Base-by-base conservation (phyloP, 1,284 basidiomycete species). In the Uromyces viciae-fabae region DNA sequence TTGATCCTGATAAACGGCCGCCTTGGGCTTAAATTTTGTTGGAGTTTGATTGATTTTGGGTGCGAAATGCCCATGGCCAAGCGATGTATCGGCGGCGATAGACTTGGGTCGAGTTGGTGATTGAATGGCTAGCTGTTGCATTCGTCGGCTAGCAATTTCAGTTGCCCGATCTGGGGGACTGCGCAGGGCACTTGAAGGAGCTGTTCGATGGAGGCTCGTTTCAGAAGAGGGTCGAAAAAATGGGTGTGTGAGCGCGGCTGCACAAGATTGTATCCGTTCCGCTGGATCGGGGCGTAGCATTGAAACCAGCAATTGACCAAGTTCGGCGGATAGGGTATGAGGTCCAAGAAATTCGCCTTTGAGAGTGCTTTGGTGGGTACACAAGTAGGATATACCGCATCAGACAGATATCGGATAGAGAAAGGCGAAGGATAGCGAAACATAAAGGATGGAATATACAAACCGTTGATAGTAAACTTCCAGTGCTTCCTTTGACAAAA, bases 231-330 rank as follows among this genome's bases (percentile, higher is more conserved):
- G 72, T 25, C 49, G 46, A 90, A 93, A 94, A 86, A 91, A 94
- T 0, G 87, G 82, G 84, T 94, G 92, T 22, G 84, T 86, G 85
- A 93, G 89, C 0, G 90, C 90, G 75, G 91, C 89, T 0, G 87
- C 85, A 3, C 92, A 90, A 0, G 89, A 92, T 54, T 81, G 75
- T 83, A 90, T 91, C 2, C 93, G 89, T 56, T 91, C 84, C 82
- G 92, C 91, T 15, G 91, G 91, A 84, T 92, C 91, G 1, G 93
- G 92, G 15, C 90, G 87, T 40, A 93, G 89, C 93, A 94, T 94
- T 73, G 90, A 87, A 28, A 89, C 88, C 9, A 94, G 86, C 78
- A 94, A 87, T 81, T 88, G 88, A 86, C 93, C 92, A 75, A 87
- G 77, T 0, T 83, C 84, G 83, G 36, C 9, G 9, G 40, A 81